Percentiles rank a stretch among this genome's conserved stretches.
Evolutionary conservation across 2,329 filamentous ascomycete genomes (phyloP).

Genomic region (Fusarium avenaceum): DNA sequence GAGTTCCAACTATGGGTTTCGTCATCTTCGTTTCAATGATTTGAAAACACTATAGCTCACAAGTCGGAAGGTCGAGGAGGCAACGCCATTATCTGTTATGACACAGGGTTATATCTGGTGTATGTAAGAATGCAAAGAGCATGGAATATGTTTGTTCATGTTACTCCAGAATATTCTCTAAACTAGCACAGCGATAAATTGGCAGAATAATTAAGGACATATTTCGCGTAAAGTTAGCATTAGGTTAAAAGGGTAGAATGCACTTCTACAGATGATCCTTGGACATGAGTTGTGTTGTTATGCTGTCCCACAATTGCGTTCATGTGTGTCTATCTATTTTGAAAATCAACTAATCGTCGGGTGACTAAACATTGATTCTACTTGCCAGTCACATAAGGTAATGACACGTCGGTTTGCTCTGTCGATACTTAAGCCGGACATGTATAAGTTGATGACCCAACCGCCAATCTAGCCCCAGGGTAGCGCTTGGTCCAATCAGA

Average conservation of each 20-base stretch:
- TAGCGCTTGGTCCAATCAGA: neutral
- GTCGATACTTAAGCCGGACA: neutral
- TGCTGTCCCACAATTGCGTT: neutral
- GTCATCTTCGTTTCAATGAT: too few species aligned
- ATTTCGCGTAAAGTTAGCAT: neutral
- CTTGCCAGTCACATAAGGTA: neutral
- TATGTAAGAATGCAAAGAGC: too few species aligned
- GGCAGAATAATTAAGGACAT: too few species aligned
- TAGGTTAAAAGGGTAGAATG: neutral
- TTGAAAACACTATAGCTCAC: too few species aligned
- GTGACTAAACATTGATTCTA: neutral
- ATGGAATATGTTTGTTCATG: too few species aligned
- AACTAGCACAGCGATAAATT: too few species aligned
- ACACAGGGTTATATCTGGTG: too few species aligned
- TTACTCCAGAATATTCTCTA: too few species aligned
- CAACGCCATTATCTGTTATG: too few species aligned
- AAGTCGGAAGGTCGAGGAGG: neutral
- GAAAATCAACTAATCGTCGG: too few species aligned
- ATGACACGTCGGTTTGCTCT: neutral
- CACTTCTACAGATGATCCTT: neutral
- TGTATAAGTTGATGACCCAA: neutral
- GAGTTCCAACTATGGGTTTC: too few species aligned
- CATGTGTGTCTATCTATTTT: neutral
- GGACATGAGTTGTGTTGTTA: neutral
- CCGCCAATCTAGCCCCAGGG: neutral